Base-by-base conservation (phyloP, 2,329 filamentous ascomycete species). In the Colletotrichum sublineola region DNA sequence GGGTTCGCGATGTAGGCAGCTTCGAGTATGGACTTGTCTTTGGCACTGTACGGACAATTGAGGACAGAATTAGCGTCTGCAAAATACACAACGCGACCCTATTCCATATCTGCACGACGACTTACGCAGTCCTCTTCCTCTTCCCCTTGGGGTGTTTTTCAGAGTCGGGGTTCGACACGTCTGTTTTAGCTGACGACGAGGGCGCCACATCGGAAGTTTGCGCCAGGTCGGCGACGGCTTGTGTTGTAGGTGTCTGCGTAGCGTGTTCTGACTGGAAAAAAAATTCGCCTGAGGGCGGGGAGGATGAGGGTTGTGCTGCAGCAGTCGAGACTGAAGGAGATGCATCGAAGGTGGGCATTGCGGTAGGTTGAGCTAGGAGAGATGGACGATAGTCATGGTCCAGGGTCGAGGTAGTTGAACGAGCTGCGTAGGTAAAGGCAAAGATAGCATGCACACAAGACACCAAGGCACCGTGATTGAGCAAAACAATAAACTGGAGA, bases 11-110 rank as follows among this genome's bases (percentile, higher is more conserved):
- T 88, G 80, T 97, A 98, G 71, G 96, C 94, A 46, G 93, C 88
- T 82, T 98, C 96, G 73, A 98, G 91, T 65, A 97, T 89, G 64
- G 92, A 89, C 84, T 97, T 96, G 84, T 98, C 96, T 82, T 96
- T 93, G 52, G 93, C 92, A 79, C 94, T 97, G 65, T 48, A 38
- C 11, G 65, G 20, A 62, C 63, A 57, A 71, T 64, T 44, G 48
- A 52, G 44, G n/a, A 15, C 50, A n/a, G 33, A 18, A 38, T 73
- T 20, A 72, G 68, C 44, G 38, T 33, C 44, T 38, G 29, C 8
- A 42, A 48, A 31, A 29, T 36, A 42, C 31, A 56, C 9, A 24
- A 40, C n/a, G 53, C 58, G 31, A 40, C 5, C 24, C 40, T 20
- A 40, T 40, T 20, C 33, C 42, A 36, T 15, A 40, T 50, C 11